Conservation (phyloP, 2,329 filamentous ascomycete genomes). For the Aspergillus fumigatiaffinis region DNA sequence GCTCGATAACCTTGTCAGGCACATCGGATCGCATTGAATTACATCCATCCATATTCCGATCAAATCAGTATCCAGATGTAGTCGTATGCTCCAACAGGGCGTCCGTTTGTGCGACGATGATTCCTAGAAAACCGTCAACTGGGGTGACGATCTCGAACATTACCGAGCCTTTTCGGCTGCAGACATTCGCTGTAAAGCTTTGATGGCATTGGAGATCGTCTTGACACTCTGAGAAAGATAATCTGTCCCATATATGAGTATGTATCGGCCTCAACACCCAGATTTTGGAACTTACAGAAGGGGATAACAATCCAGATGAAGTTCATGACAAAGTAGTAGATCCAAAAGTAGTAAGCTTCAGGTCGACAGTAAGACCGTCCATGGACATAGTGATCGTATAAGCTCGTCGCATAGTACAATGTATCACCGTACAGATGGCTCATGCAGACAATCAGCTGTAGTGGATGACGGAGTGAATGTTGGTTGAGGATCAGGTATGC, state of each 20-base stretch:
- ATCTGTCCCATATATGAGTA: constrained; percentile 17
- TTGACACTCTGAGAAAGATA: constrained; percentile 30
- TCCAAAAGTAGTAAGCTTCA: constrained; percentile 62
- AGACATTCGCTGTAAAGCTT: constrained; percentile 16
- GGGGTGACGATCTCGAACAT: constrained; percentile 4
- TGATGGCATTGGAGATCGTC: constrained; percentile 28
- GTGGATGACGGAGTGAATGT: constrained; percentile 55
- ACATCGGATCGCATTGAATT: not conserved
- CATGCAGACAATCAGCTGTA: constrained; percentile 59
- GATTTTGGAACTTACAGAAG: constrained; percentile 41
- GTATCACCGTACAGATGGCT: constrained; percentile 63
- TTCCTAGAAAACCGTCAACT: not conserved
- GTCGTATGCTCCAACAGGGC: too few relatives aligned
- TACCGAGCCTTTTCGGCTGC: constrained; percentile 26
- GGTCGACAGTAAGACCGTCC: constrained; percentile 56
- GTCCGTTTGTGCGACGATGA: too few relatives aligned
- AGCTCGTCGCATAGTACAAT: constrained; percentile 61
- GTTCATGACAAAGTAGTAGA: constrained; percentile 64
- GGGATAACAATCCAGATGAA: constrained; percentile 64
- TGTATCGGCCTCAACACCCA: not conserved
- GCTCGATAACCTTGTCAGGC: not conserved
- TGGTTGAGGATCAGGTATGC: constrained; percentile 52
- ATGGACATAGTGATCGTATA: constrained; percentile 57
- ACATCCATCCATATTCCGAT: not conserved
- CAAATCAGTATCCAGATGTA: not conserved